Conservation (phyloP, 2,329 filamentous ascomycete species). For the Helotiales sp. region DNA sequence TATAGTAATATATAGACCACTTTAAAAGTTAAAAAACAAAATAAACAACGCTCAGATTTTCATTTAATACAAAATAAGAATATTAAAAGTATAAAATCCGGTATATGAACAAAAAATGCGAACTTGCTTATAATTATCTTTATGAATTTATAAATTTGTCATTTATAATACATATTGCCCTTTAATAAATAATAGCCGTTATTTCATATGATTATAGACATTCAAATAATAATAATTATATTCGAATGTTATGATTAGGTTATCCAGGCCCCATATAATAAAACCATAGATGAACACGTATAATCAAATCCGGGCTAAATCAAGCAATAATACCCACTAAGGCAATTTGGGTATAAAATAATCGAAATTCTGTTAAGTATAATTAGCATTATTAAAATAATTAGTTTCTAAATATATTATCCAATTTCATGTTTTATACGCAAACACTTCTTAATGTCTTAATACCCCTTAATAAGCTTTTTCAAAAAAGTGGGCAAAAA, state of each 20-base stretch:
- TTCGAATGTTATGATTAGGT: neutral
- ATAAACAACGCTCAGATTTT: neutral
- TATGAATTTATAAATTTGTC: neutral
- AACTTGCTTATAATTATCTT: neutral
- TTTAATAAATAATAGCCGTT: neutral
- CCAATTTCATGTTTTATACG: neutral
- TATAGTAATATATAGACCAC: slow-evolving; percentile 18
- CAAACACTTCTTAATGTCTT: neutral
- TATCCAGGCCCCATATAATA: neutral
- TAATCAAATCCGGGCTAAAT: neutral
- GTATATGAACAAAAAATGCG: neutral
- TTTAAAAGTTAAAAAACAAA: slow-evolving; percentile 11
- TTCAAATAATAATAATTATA: neutral
- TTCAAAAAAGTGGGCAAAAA: neutral
- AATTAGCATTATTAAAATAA: neutral
- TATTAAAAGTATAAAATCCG: neutral
- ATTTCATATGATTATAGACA: neutral
- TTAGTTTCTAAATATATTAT: slow-evolving; percentile 2
- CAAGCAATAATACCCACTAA: neutral
- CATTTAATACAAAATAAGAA: neutral
- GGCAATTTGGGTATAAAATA: neutral
- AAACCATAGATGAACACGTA: neutral
- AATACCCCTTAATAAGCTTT: slow-evolving; percentile 15
- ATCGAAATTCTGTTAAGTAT: neutral
- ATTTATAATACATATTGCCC: neutral